A percentile compares a stretch with the other conserved stretches of the same genome.
Conservation (phyloP, 73 alveolate genomes). For the Tetrahymena thermophila region DNA sequence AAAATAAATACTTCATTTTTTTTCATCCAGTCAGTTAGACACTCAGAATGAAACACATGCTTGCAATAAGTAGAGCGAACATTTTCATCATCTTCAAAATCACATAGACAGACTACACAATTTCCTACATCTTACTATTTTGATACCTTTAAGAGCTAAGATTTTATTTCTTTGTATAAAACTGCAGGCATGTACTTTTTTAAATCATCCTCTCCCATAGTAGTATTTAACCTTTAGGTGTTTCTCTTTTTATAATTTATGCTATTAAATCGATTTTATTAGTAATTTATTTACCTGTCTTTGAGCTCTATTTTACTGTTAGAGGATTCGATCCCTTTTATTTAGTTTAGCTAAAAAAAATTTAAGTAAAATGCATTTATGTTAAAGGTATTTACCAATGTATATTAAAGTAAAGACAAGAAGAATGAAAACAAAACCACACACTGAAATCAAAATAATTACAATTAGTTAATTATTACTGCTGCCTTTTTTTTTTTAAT, state of each 20-base stretch:
- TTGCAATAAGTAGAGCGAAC: conserved; percentile 16
- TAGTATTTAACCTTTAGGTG: background rate
- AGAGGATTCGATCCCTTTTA: background rate
- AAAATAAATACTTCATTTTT: background rate
- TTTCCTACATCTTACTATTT: background rate
- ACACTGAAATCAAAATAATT: background rate
- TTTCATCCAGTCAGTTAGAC: conserved; percentile 14
- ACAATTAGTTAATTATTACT: background rate
- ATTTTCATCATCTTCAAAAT: background rate
- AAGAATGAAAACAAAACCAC: background rate
- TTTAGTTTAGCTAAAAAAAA: background rate
- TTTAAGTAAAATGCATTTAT: background rate
- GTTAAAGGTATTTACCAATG: background rate
- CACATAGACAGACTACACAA: background rate
- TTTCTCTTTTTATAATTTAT: background rate
- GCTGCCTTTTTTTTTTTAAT: background rate
- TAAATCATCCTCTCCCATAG: background rate
- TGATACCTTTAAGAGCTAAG: background rate
- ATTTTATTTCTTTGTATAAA: background rate
- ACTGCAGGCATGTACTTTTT: background rate
- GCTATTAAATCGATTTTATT: background rate
- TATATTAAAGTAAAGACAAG: background rate
- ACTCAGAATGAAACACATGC: conserved; percentile 16
- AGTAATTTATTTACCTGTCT: background rate
- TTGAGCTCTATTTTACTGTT: background rate